Base-by-base conservation (phyloP, 371 early-diverging fungal genomes). In the Syncephalastrum sp. region DNA sequence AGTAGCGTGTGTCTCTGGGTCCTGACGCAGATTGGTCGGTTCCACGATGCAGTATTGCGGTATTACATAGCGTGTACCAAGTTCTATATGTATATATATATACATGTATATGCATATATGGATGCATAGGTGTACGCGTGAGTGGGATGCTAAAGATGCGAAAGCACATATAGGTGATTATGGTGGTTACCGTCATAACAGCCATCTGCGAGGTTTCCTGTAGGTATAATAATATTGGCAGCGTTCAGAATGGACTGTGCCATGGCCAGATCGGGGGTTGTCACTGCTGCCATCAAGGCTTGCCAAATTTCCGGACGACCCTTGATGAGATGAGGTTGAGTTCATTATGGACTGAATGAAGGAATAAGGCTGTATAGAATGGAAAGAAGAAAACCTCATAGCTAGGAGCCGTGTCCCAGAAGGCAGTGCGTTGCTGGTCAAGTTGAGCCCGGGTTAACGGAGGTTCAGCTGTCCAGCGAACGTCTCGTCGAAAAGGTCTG, bases 291-390 rank as follows among this genome's bases (percentile, higher is more conserved):
- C 29, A 77, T 69, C 38, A 91, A 65, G 12, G 88, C 87, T 61
- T 86, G 85, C 91, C 91, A 91, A 45, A 90, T 77, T 69, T 90
- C 89, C 27, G 61, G 47, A 19, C 84, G 75, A 16, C 90, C 90
- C 81, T 84, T 33, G 38, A 33, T 8, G 38, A 33, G 38, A 33
- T 33, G 38, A 33, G 38, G 21, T 53, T 38, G 12, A n/a, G 23
- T 53, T 53, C 16, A n/a, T 41, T 21, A 21, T 21, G 21, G 21
- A 21, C 21, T 21, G 21, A 1, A 21, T 21, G 21, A 21, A 0
- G 21, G 21, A 21, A 33, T 33, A 8, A 33, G 27, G 4, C 4
- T 27, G 7, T 27, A 27, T 27, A 33, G 10, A 33, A 33, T 10
- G 38, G 7, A 29, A 29, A 29, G 29, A 7, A 33, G 29, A 10